Percentiles rank a stretch among this genome's conserved stretches.
These are phyloP conservation scores for Mycena epipterygia DNA, from an alignment of 768 basidiomycete species.

Conservation along the genomic window DNA sequence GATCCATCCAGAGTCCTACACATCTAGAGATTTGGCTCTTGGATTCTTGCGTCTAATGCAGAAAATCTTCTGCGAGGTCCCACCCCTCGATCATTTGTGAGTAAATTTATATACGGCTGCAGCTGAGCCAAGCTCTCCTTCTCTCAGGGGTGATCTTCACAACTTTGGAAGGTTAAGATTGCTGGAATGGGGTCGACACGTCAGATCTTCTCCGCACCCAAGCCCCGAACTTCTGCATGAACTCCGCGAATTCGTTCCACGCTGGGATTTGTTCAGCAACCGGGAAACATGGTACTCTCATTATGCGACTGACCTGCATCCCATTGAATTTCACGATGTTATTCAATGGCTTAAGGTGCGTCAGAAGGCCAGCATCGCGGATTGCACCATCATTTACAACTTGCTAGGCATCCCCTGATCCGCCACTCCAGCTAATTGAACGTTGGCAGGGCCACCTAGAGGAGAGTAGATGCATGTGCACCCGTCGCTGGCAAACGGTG, in stretches of 20 bases:
- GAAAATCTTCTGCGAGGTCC: not conserved
- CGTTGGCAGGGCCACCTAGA: no score
- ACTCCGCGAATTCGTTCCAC: not conserved
- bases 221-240: constrained; percentile 4
- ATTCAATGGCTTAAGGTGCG: no score
- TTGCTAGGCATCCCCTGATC: no score
- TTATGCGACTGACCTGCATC: no score
- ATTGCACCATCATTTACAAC: no score
- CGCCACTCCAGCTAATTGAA: no score
- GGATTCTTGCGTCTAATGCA: constrained; percentile 8
- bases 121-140: not conserved
- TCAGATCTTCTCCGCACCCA: not conserved
- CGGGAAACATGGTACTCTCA: no score
- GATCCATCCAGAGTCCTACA: not conserved
- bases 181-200: not conserved
- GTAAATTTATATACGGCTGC: not conserved
- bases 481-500: no score
- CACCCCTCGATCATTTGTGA: not conserved
- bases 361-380: no score
- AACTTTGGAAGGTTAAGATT: not conserved
- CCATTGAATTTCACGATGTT: no score
- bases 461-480: no score
- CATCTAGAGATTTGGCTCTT: not conserved
- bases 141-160: not conserved
- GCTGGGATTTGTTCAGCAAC: not conserved